phyloP scores from a whole-genome alignment of 2,329 filamentous ascomycete genomes.

The Alternaria tenuissima region DNA sequence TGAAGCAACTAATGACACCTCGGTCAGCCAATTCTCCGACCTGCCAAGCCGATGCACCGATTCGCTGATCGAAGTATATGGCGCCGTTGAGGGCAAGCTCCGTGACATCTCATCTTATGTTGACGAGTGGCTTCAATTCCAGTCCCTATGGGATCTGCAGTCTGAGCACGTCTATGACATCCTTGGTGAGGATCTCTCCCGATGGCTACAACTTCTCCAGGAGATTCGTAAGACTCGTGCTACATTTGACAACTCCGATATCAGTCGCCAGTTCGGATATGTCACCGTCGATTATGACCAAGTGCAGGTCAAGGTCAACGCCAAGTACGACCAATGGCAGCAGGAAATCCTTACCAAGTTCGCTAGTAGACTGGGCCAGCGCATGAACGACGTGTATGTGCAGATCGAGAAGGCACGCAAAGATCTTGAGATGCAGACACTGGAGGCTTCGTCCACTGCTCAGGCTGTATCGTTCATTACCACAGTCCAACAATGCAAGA shows the following conservation, averaged over 20 bases:
- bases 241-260: conserved; percentile 97
- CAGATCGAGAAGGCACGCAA: conserved; percentile 91
- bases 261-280: conserved; percentile 90
- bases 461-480: conserved; percentile 99
- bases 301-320: conserved; percentile 97
- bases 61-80: conserved; percentile 80
- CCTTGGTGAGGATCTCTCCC: conserved; percentile 86
- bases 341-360: conserved; percentile 96
- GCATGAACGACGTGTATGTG: conserved; percentile 90
- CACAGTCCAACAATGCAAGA: conserved; percentile 93
- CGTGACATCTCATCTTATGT: conserved; percentile 83
- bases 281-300: conserved; percentile 98
- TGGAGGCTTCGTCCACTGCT: conserved; percentile 93
- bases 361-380: conserved; percentile 83
- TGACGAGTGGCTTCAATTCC: conserved; percentile 98
- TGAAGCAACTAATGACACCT: conserved; percentile 67
- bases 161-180: conserved; percentile 94
- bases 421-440: conserved; percentile 88
- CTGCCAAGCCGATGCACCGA: conserved; percentile 84
- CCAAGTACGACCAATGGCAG: conserved; percentile 99
- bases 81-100: conserved; percentile 82
- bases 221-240: conserved; percentile 95
- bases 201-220: conserved; percentile 95
- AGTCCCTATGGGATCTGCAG: conserved; percentile 97
- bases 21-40: conserved; percentile 77